phyloP scores from a whole-genome alignment of 768 basidiomycete species.

The Hortiboletus flavorubellus region DNA sequence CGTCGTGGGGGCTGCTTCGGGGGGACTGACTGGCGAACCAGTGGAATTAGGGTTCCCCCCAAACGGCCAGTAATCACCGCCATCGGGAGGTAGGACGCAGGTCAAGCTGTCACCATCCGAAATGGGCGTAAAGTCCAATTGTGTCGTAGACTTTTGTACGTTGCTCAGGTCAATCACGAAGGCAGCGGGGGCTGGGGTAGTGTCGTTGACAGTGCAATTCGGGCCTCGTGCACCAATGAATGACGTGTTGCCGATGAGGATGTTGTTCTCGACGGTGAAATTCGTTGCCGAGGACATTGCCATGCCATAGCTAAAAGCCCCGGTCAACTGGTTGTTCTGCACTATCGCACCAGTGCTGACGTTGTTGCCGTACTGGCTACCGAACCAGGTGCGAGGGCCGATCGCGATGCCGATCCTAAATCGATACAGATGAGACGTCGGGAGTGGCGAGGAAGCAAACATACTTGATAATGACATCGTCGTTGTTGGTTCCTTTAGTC shows the following conservation, averaged over 20 bases:
- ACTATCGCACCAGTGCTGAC: slow-evolving; percentile 54
- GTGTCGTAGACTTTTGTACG: slow-evolving; percentile 41
- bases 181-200: slow-evolving; percentile 51
- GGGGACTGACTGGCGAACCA: slow-evolving; percentile 18
- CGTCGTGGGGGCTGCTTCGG: slow-evolving; percentile 9
- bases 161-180: slow-evolving; percentile 55
- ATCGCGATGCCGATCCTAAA: slow-evolving; percentile 75
- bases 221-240: slow-evolving; percentile 70
- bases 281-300: slow-evolving; percentile 60
- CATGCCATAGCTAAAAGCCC: slow-evolving; percentile 73
- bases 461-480: slow-evolving; percentile 70
- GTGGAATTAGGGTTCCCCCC: slow-evolving; percentile 45
- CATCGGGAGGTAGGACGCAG: slow-evolving; percentile 64
- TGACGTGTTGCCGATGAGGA: slow-evolving; percentile 63
- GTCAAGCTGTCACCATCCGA: slow-evolving; percentile 55
- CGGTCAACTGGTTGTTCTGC: slow-evolving; percentile 53
- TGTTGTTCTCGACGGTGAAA: slow-evolving; percentile 65
- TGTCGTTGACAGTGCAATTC: slow-evolving; percentile 53
- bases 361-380: slow-evolving; percentile 51
- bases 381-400: slow-evolving; percentile 77
- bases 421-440: slow-evolving; percentile 6
- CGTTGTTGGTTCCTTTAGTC: slow-evolving; percentile 50
- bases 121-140: slow-evolving; percentile 51
- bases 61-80: slow-evolving; percentile 73
- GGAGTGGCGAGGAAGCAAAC: slow-evolving; percentile 19